These are phyloP conservation scores for Neopestalotiopsis sp. DNA, from an alignment of 2,329 filamentous ascomycete species.

Conservation along the genomic window DNA sequence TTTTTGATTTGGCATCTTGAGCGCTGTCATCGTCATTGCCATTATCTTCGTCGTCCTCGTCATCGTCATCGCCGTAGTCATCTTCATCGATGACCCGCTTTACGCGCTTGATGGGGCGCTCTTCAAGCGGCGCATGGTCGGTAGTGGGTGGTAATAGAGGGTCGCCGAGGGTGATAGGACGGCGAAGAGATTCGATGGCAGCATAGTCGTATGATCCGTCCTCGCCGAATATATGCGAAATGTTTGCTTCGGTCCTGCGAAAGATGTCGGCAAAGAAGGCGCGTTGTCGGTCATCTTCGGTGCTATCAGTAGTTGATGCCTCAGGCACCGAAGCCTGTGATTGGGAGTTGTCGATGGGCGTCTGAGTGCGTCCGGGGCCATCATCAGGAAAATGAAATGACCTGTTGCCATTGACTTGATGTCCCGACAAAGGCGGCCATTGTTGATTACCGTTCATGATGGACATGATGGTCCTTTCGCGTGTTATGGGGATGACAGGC, in stretches of 20 bases:
- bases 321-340: slow-evolving; percentile 60
- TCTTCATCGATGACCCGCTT: slow-evolving; percentile 83
- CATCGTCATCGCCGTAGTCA: slow-evolving; percentile 86
- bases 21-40: slow-evolving; percentile 60
- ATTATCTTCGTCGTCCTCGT: slow-evolving; percentile 74
- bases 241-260: slow-evolving; percentile 76
- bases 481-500: slow-evolving; percentile 54
- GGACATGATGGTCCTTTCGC: slow-evolving; percentile 64
- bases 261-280: slow-evolving; percentile 80
- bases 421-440: slow-evolving; percentile 66
- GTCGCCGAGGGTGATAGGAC: slow-evolving; percentile 46
- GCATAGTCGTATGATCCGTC: slow-evolving; percentile 58
- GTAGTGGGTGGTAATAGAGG: slow-evolving; percentile 59
- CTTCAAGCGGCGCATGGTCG: slow-evolving; percentile 63
- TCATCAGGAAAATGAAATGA: slow-evolving; percentile 68
- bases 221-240: slow-evolving; percentile 74
- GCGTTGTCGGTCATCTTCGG: slow-evolving; percentile 74
- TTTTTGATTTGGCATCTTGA: slow-evolving; percentile 56
- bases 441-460: slow-evolving; percentile 68
- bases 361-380: slow-evolving; percentile 55
- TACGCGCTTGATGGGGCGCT: slow-evolving; percentile 74
- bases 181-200: slow-evolving; percentile 59
- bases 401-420: slow-evolving; percentile 52
- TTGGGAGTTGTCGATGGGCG: slow-evolving; percentile 54
- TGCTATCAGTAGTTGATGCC: slow-evolving; percentile 54